A percentile compares a stretch with the other conserved stretches of the same genome.
These are phyloP conservation scores for Tulasnella sp. DNA, from an alignment of 768 basidiomycete genomes.

Conservation along the genomic window DNA sequence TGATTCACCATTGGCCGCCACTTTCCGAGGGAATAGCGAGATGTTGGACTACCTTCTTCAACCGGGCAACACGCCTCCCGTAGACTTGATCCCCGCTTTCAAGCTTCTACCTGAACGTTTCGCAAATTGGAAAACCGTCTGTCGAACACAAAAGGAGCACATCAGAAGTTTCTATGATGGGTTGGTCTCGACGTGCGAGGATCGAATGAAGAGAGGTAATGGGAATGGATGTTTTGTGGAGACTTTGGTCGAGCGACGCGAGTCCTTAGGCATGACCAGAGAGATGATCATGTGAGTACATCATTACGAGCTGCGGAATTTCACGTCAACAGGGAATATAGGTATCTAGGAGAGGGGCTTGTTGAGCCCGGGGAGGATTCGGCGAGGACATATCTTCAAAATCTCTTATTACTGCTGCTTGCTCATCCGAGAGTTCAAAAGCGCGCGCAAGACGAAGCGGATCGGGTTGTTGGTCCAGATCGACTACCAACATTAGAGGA, in stretches of 20 bases:
- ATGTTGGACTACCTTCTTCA: conserved; percentile 2
- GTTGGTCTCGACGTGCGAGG: conserved; percentile 34
- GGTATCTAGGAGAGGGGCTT: neutral
- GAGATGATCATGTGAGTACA: conserved; percentile 29
- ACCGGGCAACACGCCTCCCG: conserved; percentile 12
- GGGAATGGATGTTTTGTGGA: conserved; percentile 38
- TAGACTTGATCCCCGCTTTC: conserved; percentile 20
- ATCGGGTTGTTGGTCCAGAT: conserved; percentile 20
- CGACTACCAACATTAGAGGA: conserved; percentile 20
- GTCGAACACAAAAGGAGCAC: conserved; percentile 27
- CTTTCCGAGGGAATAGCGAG: neutral
- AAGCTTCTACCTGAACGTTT: conserved; percentile 20
- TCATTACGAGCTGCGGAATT: neutral
- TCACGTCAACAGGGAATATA: neutral
- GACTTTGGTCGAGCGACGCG: conserved; percentile 32
- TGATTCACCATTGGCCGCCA: conserved; percentile 3
- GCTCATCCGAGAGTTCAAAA: conserved; percentile 14
- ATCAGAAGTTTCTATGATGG: conserved; percentile 23
- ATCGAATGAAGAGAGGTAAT: conserved; percentile 32
- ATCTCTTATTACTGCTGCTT: conserved; percentile 6
- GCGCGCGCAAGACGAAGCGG: conserved; percentile 6
- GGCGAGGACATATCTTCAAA: conserved; percentile 4
- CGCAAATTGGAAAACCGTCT: conserved; percentile 15
- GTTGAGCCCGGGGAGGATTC: neutral
- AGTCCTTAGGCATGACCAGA: conserved; percentile 34